Base-by-base conservation (phyloP, 495 filamentous ascomycete species). In the Astrothelium macrocarpum region DNA sequence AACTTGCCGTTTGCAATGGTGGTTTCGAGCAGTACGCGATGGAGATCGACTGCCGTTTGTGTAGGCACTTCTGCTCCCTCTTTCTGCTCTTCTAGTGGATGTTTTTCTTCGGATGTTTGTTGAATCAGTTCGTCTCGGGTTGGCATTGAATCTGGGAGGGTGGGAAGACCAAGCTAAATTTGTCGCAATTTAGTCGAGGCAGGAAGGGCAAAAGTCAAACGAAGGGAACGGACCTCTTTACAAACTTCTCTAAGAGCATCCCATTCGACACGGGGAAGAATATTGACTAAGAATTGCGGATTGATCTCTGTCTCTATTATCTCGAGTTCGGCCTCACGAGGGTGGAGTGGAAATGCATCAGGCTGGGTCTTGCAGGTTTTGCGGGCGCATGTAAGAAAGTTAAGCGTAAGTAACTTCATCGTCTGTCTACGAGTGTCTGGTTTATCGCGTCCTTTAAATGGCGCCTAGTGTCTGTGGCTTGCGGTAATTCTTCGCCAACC, bases 351-450 rank as follows among this genome's bases (percentile, higher is more conserved):
- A 70, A 95, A 97, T 11, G 91, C 87, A 36, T 79, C 75, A 11
- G 85, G 74, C 10, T 83, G 83, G 62, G 85, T 78, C 76, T 96
- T 96, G 86, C 94, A 99, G 39, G 88, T 76, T 76, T 95, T 96
- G 69, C 95, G 87, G 25, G 94, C 92, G 81, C 94, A 99, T 64
- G 90, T 92, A 70, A 99, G 81, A 75, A 97, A 99, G 77, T 97
- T 97, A 68, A 93, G 87, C 58, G 92, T 97, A 53, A 99, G 84
- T 65, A 99, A 78, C 76, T 97, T 99, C 94, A 99, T 97, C 11
- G 59, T 29, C 9, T 9, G 49, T 16, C 10, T 26, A 29, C 16
- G 23, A 56, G 49, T 3, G 9, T 3, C 43, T 49, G 43, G 3
- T 49, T 49, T 18, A 3, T 49, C 43, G 14, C 14, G 34, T 14